These are phyloP conservation scores for Entamoeba moshkovskii DNA, from an alignment of 208 protist species.

Conservation along the genomic window DNA sequence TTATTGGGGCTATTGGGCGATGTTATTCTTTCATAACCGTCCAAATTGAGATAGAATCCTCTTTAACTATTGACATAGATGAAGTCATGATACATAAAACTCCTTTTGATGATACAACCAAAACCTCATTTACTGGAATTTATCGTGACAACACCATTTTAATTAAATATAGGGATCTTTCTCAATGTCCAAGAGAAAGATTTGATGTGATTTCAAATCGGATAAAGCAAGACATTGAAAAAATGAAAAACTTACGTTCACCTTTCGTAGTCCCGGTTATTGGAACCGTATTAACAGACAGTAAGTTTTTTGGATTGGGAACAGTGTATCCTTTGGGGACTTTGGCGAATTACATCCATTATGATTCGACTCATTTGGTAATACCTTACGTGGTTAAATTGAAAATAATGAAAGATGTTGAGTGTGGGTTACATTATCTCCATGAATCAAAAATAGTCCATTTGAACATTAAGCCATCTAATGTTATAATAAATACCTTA, in stretches of 20 bases:
- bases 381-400: not conserved
- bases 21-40: not conserved
- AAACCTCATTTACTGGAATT: not conserved
- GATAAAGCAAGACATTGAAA: too few species aligned
- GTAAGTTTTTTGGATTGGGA: not conserved
- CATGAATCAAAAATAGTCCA: not conserved
- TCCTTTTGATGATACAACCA: not conserved
- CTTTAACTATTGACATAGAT: not conserved
- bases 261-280: not conserved
- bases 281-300: not conserved
- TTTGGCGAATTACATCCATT: not conserved
- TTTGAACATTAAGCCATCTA: not conserved
- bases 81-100: not conserved
- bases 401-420: not conserved
- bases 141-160: not conserved
- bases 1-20: not conserved
- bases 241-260: not conserved
- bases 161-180: not conserved
- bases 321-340: not conserved
- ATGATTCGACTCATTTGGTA: not conserved
- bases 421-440: not conserved
- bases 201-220: too few species aligned
- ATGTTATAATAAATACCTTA: not conserved
- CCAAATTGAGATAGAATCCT: not conserved
- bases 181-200: too few species aligned